phyloP scores from a whole-genome alignment of 2,329 filamentous ascomycete species.

The Microdochium nivale region DNA sequence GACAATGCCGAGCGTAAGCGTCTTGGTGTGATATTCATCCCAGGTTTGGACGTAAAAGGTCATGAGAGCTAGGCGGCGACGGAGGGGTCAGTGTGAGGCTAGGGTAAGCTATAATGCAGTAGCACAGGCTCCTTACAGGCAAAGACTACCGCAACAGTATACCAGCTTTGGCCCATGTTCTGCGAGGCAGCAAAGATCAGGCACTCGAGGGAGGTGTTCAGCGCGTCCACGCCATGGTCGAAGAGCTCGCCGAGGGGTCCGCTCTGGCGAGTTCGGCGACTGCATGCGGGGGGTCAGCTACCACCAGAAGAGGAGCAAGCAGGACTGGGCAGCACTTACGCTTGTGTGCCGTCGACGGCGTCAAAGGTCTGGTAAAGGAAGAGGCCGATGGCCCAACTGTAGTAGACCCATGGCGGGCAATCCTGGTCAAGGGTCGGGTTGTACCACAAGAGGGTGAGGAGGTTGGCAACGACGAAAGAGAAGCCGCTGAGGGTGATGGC shows the following conservation, averaged over 20 bases:
- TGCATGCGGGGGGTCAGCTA: slow-evolving; percentile 21
- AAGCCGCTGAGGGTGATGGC: slow-evolving; percentile 88
- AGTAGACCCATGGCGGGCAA: slow-evolving; percentile 93
- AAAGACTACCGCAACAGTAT: slow-evolving; percentile 75
- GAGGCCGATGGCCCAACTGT: slow-evolving; percentile 78
- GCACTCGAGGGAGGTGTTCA: slow-evolving; percentile 91
- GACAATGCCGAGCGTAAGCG: slow-evolving; percentile 81
- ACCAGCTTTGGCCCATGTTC: slow-evolving; percentile 90
- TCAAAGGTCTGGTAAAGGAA: slow-evolving; percentile 99
- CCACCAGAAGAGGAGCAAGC: too few relatives aligned
- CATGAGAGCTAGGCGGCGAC: slow-evolving; percentile 59
- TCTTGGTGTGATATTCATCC: slow-evolving; percentile 99
- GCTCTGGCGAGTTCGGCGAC: slow-evolving; percentile 81
- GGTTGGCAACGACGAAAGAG: slow-evolving; percentile 78
- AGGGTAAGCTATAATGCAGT: background rate
- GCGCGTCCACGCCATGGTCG: slow-evolving; percentile 92
- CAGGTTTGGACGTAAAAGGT: slow-evolving; percentile 99
- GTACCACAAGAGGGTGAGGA: slow-evolving; percentile 91
- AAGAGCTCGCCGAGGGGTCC: slow-evolving; percentile 94
- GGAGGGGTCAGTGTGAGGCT: slow-evolving; percentile 5
- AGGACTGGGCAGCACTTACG: slow-evolving; percentile 46
- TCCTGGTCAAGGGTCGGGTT: slow-evolving; percentile 89
- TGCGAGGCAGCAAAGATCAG: slow-evolving; percentile 86
- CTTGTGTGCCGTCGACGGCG: slow-evolving; percentile 89
- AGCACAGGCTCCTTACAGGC: slow-evolving; percentile 49